Conservation (phyloP, 2,329 filamentous ascomycete species). For the Cercospora citrullina region DNA sequence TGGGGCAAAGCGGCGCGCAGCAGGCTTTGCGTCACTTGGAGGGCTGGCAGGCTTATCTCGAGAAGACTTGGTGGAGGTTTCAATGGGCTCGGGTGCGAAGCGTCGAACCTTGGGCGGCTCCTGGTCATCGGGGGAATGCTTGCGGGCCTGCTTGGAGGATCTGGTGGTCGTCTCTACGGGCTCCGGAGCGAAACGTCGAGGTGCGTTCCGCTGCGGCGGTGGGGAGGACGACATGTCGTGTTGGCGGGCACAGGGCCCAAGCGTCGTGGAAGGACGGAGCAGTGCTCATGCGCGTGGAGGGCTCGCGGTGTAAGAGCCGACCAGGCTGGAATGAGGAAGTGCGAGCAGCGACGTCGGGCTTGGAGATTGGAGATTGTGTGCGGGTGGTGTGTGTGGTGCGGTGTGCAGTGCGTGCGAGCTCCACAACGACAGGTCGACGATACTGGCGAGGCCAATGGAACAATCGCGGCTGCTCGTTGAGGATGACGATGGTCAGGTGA, state of each 20-base stretch:
- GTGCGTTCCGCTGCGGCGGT: constrained; percentile 16
- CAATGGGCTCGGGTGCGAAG: constrained; percentile 69
- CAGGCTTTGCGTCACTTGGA: constrained; percentile 20
- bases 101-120: constrained; percentile 43
- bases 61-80: constrained; percentile 64
- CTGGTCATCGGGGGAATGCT: constrained; percentile 11
- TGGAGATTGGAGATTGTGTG: neutral
- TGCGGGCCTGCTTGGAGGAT: constrained; percentile 20
- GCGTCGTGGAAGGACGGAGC: constrained; percentile 18
- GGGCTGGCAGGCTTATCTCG: constrained; percentile 37
- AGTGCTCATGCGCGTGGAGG: constrained; percentile 29
- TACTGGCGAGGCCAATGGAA: constrained; percentile 7
- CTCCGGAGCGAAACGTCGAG: constrained; percentile 36
- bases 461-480: constrained; percentile 15
- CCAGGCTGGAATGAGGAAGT: constrained; percentile 28
- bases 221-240: constrained; percentile 20
- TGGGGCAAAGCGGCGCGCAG: constrained; percentile 33
- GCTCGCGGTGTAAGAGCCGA: constrained; percentile 29
- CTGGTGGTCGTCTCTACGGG: constrained; percentile 29
- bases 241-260: constrained; percentile 25
- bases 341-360: neutral
- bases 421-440: neutral
- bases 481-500: constrained; percentile 13
- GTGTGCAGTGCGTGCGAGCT: constrained; percentile 1
- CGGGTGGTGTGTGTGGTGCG: neutral